Evolutionary conservation across 78 protist genomes (phyloP).

Genomic region (Dictyostelium capitatum): DNA sequence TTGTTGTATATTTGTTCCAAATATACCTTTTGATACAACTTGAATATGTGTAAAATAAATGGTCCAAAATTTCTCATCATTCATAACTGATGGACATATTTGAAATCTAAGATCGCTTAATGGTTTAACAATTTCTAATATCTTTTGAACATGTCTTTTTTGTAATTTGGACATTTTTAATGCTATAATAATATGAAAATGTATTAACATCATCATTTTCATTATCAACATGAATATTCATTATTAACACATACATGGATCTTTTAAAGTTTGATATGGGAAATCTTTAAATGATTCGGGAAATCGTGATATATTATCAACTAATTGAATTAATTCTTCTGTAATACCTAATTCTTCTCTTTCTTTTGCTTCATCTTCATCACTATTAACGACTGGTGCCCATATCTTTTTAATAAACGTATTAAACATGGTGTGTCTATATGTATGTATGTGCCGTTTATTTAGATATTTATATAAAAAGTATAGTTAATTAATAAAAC

Average conservation of each 20-base stretch:
- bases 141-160: constrained; percentile 64
- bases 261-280: constrained; percentile 58
- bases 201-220: not conserved
- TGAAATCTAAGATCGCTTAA: constrained; percentile 34
- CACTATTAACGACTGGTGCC: constrained; percentile 9
- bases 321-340: constrained; percentile 51
- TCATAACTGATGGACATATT: constrained; percentile 41
- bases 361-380: constrained; percentile 33
- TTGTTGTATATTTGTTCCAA: not conserved
- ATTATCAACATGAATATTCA: not conserved
- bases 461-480: not conserved
- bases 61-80: constrained; percentile 72
- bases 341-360: constrained; percentile 63
- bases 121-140: constrained; percentile 54
- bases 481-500: not conserved
- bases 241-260: constrained; percentile 15
- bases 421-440: not conserved
- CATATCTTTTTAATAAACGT: constrained; percentile 37
- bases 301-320: constrained; percentile 57
- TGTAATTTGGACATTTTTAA: constrained; percentile 31
- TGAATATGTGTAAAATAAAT: constrained; percentile 68
- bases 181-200: not conserved
- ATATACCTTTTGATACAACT: constrained; percentile 8
- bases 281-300: constrained; percentile 72
- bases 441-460: not conserved